Evolutionary conservation across 441 rosid species (phyloP).

Genomic region (Melianthus villosus): DNA sequence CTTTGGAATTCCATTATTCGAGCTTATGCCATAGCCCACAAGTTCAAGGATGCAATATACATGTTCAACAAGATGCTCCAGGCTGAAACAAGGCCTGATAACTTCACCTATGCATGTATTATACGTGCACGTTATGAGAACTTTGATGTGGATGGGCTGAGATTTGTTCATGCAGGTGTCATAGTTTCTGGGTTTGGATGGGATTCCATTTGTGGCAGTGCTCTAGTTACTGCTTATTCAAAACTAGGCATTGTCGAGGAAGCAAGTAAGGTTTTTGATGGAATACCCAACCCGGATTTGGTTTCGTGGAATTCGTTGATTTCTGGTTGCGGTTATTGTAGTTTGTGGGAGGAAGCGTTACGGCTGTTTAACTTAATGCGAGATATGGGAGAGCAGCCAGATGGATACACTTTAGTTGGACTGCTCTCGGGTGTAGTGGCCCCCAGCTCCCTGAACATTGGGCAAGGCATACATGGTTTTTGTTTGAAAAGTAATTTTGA

Average conservation of each 20-base stretch:
- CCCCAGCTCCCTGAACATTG: slow-evolving; percentile 22
- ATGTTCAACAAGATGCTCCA: slow-evolving; percentile 34
- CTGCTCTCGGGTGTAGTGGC: slow-evolving; percentile 34
- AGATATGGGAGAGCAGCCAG: slow-evolving; percentile 26
- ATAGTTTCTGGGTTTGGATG: slow-evolving; percentile 41
- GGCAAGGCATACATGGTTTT: slow-evolving; percentile 49
- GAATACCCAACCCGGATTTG: slow-evolving; percentile 41
- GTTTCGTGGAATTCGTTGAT: slow-evolving; percentile 64
- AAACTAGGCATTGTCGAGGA: slow-evolving; percentile 28
- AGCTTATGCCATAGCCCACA: slow-evolving; percentile 37
- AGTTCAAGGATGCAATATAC: slow-evolving; percentile 15
- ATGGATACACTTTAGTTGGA: slow-evolving; percentile 58
- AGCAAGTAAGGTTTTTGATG: slow-evolving; percentile 36
- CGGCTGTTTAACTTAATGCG: slow-evolving; percentile 36
- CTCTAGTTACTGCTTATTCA: slow-evolving; percentile 54
- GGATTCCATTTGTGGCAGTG: slow-evolving; percentile 44
- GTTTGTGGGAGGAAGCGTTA: slow-evolving; percentile 36
- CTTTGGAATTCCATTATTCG: slow-evolving; percentile 75
- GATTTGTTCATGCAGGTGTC: slow-evolving; percentile 37
- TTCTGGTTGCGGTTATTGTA: slow-evolving; percentile 39
- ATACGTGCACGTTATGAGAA: slow-evolving; percentile 43
- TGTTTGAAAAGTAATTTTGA: slow-evolving; percentile 49
- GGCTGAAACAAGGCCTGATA: slow-evolving; percentile 37
- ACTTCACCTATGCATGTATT: slow-evolving; percentile 56
- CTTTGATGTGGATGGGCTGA: slow-evolving; percentile 25